phyloP scores from a whole-genome alignment of 345 rosid genomes.

The Turritis glabra region DNA sequence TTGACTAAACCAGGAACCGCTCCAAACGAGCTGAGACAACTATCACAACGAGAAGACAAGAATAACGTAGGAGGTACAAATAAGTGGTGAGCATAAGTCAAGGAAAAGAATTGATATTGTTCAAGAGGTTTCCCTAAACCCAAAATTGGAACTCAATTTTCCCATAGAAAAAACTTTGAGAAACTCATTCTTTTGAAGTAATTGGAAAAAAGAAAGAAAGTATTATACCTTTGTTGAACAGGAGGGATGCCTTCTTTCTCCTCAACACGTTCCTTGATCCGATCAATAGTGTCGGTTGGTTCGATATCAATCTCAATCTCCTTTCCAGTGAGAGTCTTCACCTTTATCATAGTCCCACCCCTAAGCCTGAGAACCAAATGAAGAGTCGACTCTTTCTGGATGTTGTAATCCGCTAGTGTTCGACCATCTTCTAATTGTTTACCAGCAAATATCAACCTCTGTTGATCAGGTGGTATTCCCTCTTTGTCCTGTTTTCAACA shows the following conservation, averaged over 20 bases:
- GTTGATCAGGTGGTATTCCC: constrained; percentile 93
- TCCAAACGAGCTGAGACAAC: background rate
- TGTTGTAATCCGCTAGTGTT: constrained; percentile 84
- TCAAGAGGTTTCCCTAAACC: background rate
- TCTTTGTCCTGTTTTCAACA: constrained; percentile 70
- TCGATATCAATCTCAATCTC: constrained; percentile 96
- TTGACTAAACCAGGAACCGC: background rate
- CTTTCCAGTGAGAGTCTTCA: constrained; percentile 91
- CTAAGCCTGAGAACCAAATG: constrained; percentile 89
- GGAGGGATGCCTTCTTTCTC: constrained; percentile 99
- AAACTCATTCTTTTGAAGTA: background rate
- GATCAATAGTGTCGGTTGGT: constrained; percentile 86
- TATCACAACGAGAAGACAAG: background rate
- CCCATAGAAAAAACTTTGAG: background rate
- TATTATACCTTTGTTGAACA: constrained; percentile 77
- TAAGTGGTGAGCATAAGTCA: background rate
- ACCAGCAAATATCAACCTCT: constrained; percentile 90
- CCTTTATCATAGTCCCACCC: constrained; percentile 97
- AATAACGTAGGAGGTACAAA: background rate
- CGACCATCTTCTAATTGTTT: constrained; percentile 95
- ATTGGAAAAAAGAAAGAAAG: background rate
- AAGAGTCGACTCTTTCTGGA: constrained; percentile 93
- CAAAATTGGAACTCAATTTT: background rate
- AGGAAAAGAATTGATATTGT: no score
- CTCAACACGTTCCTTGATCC: constrained; percentile 92